phyloP scores from a whole-genome alignment of 116 monocot species.

The Phalaenopsis hybrid region DNA sequence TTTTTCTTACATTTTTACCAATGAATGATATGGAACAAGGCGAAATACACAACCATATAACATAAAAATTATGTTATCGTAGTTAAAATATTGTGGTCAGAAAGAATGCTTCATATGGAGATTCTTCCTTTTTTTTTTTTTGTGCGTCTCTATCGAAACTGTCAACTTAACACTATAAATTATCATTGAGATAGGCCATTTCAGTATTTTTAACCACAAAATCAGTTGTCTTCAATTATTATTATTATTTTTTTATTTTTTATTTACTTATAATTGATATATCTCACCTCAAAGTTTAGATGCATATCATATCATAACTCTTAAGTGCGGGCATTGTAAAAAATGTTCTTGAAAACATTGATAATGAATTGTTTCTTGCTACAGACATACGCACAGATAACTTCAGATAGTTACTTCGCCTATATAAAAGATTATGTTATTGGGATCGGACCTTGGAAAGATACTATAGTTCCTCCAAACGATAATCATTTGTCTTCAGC shows the following conservation, averaged over 20 bases:
- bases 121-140: too few species aligned
- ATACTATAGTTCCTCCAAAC: conserved; percentile 58
- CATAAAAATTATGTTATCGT: too few species aligned
- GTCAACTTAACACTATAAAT: background rate
- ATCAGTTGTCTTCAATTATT: background rate
- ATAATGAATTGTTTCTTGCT: conserved; percentile 2
- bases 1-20: too few species aligned
- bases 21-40: too few species aligned
- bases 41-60: too few species aligned
- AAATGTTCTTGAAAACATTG: background rate
- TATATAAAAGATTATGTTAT: conserved; percentile 79
- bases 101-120: too few species aligned
- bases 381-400: conserved; percentile 86
- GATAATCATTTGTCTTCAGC: conserved; percentile 51
- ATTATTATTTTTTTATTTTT: background rate
- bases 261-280: background rate
- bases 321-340: background rate
- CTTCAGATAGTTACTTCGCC: conserved; percentile 59
- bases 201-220: too few species aligned
- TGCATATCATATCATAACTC: background rate
- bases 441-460: conserved; percentile 98
- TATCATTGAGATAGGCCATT: too few species aligned
- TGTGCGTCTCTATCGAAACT: background rate
- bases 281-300: background rate
- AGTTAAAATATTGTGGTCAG: too few species aligned